These are phyloP conservation scores for Elsinoe arachidis DNA, from an alignment of 2,329 filamentous ascomycete genomes.

Conservation along the genomic window DNA sequence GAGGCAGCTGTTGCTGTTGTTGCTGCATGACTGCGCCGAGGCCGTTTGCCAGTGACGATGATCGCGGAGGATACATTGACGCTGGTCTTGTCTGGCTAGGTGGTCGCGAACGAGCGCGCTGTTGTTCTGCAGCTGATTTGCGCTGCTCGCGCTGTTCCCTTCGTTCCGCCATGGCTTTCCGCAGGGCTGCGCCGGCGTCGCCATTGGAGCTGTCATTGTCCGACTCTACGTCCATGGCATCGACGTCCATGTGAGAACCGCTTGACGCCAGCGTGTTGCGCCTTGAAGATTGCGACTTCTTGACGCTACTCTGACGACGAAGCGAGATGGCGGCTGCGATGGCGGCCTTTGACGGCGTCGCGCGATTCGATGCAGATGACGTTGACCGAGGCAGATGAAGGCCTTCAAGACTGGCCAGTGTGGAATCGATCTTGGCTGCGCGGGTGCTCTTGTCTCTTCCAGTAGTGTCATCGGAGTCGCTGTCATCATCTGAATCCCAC, in stretches of 20 bases:
- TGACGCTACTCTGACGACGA: constrained; percentile 25
- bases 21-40: neutral
- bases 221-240: constrained; percentile 14
- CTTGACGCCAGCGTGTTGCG: constrained; percentile 17
- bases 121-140: constrained; percentile 17
- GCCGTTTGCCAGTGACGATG: neutral
- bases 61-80: constrained; percentile 3
- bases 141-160: constrained; percentile 20
- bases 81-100: neutral
- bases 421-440: constrained; percentile 26
- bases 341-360: constrained; percentile 28
- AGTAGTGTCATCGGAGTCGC: constrained; percentile 23
- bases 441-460: neutral
- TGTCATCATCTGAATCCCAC: constrained; percentile 34
- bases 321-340: constrained; percentile 28
- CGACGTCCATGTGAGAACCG: constrained; percentile 16
- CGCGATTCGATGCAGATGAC: constrained; percentile 24
- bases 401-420: constrained; percentile 28
- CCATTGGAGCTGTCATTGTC: constrained; percentile 13
- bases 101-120: constrained; percentile 2
- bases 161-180: constrained; percentile 32
- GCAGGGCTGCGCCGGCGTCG: constrained; percentile 33
- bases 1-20: constrained; percentile 9
- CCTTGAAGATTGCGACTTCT: constrained; percentile 14
- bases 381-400: constrained; percentile 26